Conservation (phyloP, 2,329 filamentous ascomycete species). For the Colletotrichum sp. region DNA sequence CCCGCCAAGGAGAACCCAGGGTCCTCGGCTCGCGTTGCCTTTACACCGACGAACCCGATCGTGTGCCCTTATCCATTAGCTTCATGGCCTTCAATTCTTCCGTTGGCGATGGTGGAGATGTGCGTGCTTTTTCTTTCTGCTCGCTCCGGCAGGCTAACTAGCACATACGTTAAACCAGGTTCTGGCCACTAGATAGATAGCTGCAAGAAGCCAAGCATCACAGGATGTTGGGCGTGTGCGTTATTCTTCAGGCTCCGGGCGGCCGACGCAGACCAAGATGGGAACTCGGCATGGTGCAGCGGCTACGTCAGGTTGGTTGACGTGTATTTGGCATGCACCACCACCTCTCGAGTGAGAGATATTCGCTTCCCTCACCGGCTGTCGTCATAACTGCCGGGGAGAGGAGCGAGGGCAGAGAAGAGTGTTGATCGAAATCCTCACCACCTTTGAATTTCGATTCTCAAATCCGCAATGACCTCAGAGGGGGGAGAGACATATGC, state of each 20-base stretch:
- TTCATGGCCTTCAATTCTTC: not conserved
- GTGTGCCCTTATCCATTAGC: not conserved
- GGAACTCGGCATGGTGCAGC: not conserved
- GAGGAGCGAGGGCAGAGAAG: not conserved
- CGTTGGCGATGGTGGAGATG: not conserved
- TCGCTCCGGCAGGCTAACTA: not conserved
- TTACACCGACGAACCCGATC: not conserved
- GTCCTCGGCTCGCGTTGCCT: slow-evolving; percentile 11
- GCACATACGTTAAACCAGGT: not conserved
- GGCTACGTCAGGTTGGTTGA: not conserved
- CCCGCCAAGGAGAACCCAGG: not conserved
- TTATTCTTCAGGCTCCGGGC: not conserved
- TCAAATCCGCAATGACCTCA: not conserved
- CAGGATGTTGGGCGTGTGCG: not conserved
- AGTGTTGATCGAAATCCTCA: not conserved
- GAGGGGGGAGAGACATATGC: not conserved
- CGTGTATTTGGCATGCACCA: not conserved
- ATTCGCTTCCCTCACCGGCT: not conserved
- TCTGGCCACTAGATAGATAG: not conserved
- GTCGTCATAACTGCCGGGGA: not conserved
- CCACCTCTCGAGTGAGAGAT: not conserved
- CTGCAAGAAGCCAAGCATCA: not conserved
- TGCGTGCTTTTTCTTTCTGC: not conserved
- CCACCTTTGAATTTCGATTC: not conserved
- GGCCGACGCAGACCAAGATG: not conserved